Evolutionary conservation across 495 filamentous ascomycete species (phyloP), one percentile per base, ranked within the genome.

Genomic region (Patellaria atrata): DNA sequence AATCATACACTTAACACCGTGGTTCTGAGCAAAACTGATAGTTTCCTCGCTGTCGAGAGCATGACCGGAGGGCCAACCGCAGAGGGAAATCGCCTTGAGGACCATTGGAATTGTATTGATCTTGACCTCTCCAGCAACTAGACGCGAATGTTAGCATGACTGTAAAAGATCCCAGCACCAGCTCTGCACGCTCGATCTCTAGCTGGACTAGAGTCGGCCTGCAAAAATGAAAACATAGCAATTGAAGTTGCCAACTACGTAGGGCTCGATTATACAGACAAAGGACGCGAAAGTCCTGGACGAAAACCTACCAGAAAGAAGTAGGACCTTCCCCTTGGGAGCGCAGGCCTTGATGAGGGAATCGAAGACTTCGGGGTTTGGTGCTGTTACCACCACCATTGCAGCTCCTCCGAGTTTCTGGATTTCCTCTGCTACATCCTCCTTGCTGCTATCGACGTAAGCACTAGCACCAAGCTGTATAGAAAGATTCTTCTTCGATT

Each of bases 11-110:
- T 73, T 65, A 23, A 82, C 59, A 4, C 59, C 60, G 25, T 77
- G 61, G 15, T 64, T 41, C 39, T 66, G 37, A 0, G 76, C 59
- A 47, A 82, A 82, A 8, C 44, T 47, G 36, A 82, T 71, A 0
- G 78, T 62, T 41, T 83, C 76, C 53, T 80, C 77, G 4, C 56
- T 58, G 48, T 83, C 77, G 1, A 64, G 48, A 0, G 71, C 67
- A 41, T 78, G 68, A 0, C 78, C 77, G 26, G 57, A 61, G 0
- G 74, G 71, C 68, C 71, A 81, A n/a, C 68, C 64, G 22, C 64
- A 59, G 0, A 82, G 60, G 4, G 64, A 68, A 3, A 64, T 27
- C 19, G 62, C 71, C 36, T 68, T 61, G 0, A 31, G 10, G 8
- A 76, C 54, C 54, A 78, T 35, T 6, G 55, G 20, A 0, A 40